phyloP scores from a whole-genome alignment of 1,284 basidiomycete species.

The Rhizoctonia solani region DNA sequence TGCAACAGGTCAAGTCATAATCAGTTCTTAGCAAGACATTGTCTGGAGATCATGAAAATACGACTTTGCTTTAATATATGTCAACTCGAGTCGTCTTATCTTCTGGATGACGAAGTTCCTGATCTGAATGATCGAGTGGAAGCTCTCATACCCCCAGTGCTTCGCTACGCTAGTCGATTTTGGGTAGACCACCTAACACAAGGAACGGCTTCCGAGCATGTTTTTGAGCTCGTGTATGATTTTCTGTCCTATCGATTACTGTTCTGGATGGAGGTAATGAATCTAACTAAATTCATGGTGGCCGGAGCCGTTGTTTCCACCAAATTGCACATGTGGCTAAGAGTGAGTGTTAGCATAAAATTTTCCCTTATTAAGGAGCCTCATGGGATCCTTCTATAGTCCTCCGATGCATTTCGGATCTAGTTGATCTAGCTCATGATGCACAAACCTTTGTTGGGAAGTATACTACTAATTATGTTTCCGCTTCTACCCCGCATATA shows the following conservation, averaged over 20 bases:
- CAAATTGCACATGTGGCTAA: not conserved
- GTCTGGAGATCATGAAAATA: not conserved
- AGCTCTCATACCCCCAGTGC: not conserved
- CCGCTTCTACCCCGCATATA: not conserved
- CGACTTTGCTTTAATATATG: conserved; percentile 9
- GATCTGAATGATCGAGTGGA: not conserved
- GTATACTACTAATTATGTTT: not conserved
- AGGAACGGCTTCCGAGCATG: not conserved
- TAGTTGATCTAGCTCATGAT: not conserved
- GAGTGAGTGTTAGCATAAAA: not conserved
- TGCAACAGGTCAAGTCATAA: not conserved
- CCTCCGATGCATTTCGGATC: not conserved
- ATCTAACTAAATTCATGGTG: not conserved
- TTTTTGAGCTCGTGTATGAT: not conserved
- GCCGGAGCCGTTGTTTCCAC: not conserved
- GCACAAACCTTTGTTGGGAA: not conserved
- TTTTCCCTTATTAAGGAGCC: not conserved
- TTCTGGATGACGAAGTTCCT: not conserved
- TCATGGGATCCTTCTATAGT: no score
- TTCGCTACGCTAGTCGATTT: not conserved
- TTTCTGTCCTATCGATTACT: not conserved
- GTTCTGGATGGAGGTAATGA: conserved; percentile 7
- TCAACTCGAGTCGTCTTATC: not conserved
- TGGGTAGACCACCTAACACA: not conserved
- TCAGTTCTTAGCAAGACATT: not conserved